These are phyloP conservation scores for Neurospora discreta DNA, from an alignment of 495 filamentous ascomycete species.

Conservation along the genomic window DNA sequence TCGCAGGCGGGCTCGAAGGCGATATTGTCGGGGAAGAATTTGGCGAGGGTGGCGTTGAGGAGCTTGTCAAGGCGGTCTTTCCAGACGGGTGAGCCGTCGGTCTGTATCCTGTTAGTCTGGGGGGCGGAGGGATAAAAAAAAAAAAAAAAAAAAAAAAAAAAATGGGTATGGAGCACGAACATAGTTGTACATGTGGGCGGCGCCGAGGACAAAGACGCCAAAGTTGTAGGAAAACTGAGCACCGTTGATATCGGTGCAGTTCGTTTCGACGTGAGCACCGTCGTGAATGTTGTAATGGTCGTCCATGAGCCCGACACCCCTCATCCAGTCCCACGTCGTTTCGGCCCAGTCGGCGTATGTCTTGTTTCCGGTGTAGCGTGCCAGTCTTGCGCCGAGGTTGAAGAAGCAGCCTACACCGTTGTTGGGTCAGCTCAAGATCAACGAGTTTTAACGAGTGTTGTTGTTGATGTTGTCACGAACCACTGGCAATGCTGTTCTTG, in stretches of 20 bases:
- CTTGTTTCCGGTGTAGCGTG: constrained; percentile 62
- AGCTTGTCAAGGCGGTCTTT: constrained; percentile 45
- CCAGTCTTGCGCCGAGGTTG: constrained; percentile 68
- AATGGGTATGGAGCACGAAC: too few relatives aligned
- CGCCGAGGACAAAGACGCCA: constrained; percentile 58
- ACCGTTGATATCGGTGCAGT: constrained; percentile 52
- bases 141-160: too few relatives aligned
- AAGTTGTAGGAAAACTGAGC: constrained; percentile 72
- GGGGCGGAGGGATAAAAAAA: too few relatives aligned
- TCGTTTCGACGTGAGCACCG: constrained; percentile 53
- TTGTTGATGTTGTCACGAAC: background rate
- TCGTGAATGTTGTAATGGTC: constrained; percentile 58
- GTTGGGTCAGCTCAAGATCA: background rate
- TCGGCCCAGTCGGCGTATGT: constrained; percentile 71
- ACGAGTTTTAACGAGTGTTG: background rate
- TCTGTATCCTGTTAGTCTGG: constrained; percentile 25
- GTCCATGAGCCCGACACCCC: constrained; percentile 50
- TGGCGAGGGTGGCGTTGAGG: constrained; percentile 44
- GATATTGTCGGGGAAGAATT: constrained; percentile 47
- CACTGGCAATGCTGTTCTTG: constrained; percentile 54
- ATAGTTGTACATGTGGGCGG: constrained; percentile 69
- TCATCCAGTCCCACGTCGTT: constrained; percentile 63
- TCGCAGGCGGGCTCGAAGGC: constrained; percentile 62
- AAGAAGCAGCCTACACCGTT: constrained; percentile 74
- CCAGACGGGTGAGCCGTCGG: constrained; percentile 48